phyloP scores from a whole-genome alignment of 306 rosid species.

The Astragalus glycyphyllos region DNA sequence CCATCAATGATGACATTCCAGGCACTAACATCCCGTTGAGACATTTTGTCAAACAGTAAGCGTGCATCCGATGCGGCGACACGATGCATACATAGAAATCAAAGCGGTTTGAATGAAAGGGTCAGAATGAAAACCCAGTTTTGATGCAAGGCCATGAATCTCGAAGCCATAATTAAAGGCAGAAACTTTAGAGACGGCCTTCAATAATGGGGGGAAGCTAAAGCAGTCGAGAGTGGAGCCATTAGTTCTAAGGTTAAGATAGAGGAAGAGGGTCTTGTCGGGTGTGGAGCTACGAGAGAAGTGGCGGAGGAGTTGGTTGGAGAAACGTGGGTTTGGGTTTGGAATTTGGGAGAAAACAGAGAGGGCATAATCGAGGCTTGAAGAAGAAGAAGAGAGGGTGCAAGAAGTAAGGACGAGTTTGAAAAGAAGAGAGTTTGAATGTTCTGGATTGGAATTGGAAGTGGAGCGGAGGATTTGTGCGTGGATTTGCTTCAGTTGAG shows the following conservation, averaged over 20 bases:
- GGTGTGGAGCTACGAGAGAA: constrained; percentile 64
- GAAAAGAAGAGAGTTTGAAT: constrained; percentile 51
- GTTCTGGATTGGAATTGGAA: constrained; percentile 40
- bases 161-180: constrained; percentile 63
- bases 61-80: constrained; percentile 76
- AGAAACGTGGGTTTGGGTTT: constrained; percentile 56
- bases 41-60: constrained; percentile 81
- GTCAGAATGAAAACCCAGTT: constrained; percentile 72
- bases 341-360: constrained; percentile 64
- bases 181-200: constrained; percentile 60
- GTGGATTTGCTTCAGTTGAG: constrained; percentile 72
- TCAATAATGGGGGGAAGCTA: constrained; percentile 78
- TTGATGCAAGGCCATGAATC: constrained; percentile 71
- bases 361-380: constrained; percentile 66
- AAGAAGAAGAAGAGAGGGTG: constrained; percentile 51
- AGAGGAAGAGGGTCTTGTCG: constrained; percentile 57
- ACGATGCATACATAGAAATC: constrained; percentile 66
- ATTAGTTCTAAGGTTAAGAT: constrained; percentile 57
- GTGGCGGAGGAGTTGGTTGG: constrained; percentile 70
- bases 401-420: constrained; percentile 55
- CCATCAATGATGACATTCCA: constrained; percentile 90
- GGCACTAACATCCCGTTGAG: constrained; percentile 69
- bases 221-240: constrained; percentile 58
- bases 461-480: constrained; percentile 67
- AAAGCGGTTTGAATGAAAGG: constrained; percentile 77